Evolutionary conservation across 1,284 basidiomycete genomes (phyloP).

Genomic region (Sanguinoderma infundibulare): DNA sequence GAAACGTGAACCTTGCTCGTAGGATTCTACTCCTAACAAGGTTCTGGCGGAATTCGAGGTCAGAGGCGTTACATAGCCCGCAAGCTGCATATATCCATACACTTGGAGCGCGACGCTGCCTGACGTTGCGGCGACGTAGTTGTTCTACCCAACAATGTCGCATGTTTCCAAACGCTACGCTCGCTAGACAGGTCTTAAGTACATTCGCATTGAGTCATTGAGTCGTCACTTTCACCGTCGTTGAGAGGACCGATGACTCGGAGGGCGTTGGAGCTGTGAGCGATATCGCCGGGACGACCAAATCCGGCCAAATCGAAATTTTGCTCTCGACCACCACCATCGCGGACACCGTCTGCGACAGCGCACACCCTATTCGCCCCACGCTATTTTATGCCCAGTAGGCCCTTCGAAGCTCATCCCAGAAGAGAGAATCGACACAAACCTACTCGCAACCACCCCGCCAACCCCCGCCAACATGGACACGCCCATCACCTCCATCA

Average conservation of each 20-base stretch:
- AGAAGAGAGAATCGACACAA: constrained; percentile 38
- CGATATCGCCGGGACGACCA: constrained; percentile 10
- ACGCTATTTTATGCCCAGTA: constrained; percentile 60
- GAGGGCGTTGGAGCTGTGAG: constrained; percentile 16
- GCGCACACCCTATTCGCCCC: constrained; percentile 15
- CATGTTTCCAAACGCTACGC: no score
- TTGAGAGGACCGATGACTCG: constrained; percentile 19
- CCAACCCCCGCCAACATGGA: constrained; percentile 56
- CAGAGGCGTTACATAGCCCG: no score
- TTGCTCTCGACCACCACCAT: constrained; percentile 33
- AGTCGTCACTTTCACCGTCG: background rate
- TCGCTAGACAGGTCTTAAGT: no score
- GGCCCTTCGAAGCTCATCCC: constrained; percentile 40
- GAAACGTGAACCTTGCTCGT: no score
- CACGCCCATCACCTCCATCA: constrained; percentile 5
- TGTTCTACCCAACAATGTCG: no score
- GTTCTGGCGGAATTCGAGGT: no score
- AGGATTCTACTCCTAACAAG: no score
- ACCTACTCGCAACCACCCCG: constrained; percentile 21
- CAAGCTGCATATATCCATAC: no score
- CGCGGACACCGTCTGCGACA: constrained; percentile 38
- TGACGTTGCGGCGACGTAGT: no score
- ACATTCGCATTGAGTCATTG: no score
- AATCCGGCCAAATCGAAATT: constrained; percentile 25
- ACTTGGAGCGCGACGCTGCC: no score